Base-by-base conservation (phyloP, 164 flowering plant species). In the Saururus chinensis region DNA sequence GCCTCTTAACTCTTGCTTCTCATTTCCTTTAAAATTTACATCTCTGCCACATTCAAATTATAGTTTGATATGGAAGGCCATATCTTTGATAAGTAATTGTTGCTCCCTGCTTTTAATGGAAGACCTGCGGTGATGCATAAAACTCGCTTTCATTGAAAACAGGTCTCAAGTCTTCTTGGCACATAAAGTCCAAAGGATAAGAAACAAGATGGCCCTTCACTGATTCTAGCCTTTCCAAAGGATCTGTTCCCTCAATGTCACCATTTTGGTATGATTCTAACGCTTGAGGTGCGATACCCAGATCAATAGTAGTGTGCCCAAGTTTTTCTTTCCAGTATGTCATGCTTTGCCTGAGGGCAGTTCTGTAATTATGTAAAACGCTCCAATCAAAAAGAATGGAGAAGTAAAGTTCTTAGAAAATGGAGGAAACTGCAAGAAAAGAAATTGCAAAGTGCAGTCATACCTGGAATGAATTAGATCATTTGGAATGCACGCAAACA, bases 391-490 rank as follows among this genome's bases (percentile, higher is more conserved):
- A 14, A 23, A 23, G 58, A 55, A 24, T 24, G 19, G 25, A 55
- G 35, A 55, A 30, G 9, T 24, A 30, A 19, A 16, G 10, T 55
- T 54, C 9, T 19, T 23, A 14, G 35, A 24, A 13, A 20, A 12
- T 12, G 21, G 23, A 54, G 16, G 16, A 20, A 14, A 54, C 4
- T 21, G 4, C 3, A 0, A 20, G 25, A 5, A 10, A 24, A 17
- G 37, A 9, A 24, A 53, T 53, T 55, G 30, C 30, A 45, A 7
- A 17, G 17, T 1, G 49, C 14, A 8, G 49, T 45, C 14, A 45
- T 79, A 90, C 99, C 99, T 87, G 66, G 96, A 76, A 62, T 86
- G 88, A 59, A 95, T 83, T 49, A 82, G 84, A 71, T 95, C 99
- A 64, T 80, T 95, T 9, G 99, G 99, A 35, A 84, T 69, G 77